Evolutionary conservation across 306 rosid species (phyloP), one percentile per base, ranked within the genome.

Genomic region (Acacia acuminata): DNA sequence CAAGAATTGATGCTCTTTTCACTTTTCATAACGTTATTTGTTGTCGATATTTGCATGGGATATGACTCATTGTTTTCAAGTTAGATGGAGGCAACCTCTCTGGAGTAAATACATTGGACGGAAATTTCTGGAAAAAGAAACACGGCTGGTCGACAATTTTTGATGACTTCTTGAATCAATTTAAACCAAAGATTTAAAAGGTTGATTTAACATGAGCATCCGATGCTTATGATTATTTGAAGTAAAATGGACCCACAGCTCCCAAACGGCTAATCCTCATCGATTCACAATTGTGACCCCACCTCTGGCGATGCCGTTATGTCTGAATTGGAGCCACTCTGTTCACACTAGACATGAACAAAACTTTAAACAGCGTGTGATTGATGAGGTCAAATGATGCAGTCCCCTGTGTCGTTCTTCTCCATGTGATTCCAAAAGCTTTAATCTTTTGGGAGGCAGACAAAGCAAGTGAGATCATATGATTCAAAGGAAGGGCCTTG

Each of bases 381-480:
- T 20, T 30, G 65, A n/a, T 16, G 25, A 72, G 12, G 63, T 79
- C 7, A 79, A 79, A 79, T 65, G 12, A 43, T 67, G 77, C 22
- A 4, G 73, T 19, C 74, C 45, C 19, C 44, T 34, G 48, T 60
- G 44, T n/a, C 73, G 66, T 60, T 60, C 73, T 24, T 55, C 56
- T 43, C 73, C 77, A 79, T 75, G 79, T 86, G 85, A 74, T 24
- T 22, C 78, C 63, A 79, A 60, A 51, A 19, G 85, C 83, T 36
- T 83, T 79, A 63, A 67, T 43, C 43, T 64, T 58, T 76, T 43
- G 40, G 20, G 75, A 81, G 84, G 84, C 75, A 79, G 90, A 82
- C 88, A 79, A 71, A 78, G 84, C 82, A 75, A 84, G 71, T 80
- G 76, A 75, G 79, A 20, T 42, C 82, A 44, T 50, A 58, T 77